phyloP scores from a whole-genome alignment of 495 filamentous ascomycete species.

The Neurospora sp. region DNA sequence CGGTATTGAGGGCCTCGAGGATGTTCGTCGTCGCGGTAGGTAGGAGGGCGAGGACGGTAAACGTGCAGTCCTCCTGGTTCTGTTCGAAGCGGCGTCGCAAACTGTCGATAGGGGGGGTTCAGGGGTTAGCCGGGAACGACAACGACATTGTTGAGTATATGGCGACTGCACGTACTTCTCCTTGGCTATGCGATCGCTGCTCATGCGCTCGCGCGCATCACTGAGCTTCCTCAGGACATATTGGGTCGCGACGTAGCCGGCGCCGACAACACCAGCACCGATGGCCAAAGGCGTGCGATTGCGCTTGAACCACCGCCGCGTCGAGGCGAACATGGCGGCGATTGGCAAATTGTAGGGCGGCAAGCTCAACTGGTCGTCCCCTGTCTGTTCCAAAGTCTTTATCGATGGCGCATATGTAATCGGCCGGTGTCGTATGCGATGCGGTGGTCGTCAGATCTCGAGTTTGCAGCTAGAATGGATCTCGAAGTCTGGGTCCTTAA shows the following conservation, averaged over 20 bases:
- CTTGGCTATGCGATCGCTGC: slow-evolving; percentile 82
- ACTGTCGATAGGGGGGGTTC: slow-evolving; percentile 35
- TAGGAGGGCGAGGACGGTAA: slow-evolving; percentile 90
- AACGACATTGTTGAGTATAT: background rate
- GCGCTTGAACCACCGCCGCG: slow-evolving; percentile 78
- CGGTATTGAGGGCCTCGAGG: slow-evolving; percentile 76
- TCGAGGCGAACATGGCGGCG: slow-evolving; percentile 65
- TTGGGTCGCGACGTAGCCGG: slow-evolving; percentile 83
- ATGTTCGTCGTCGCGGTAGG: slow-evolving; percentile 87
- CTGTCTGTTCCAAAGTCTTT: background rate
- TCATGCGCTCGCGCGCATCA: slow-evolving; percentile 90
- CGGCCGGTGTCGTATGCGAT: background rate
- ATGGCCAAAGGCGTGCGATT: slow-evolving; percentile 85
- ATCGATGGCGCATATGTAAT: background rate
- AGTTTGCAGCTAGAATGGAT: background rate
- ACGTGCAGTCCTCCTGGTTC: slow-evolving; percentile 97
- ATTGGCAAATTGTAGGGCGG: background rate
- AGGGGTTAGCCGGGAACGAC: slow-evolving; percentile 5
- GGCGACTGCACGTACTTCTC: slow-evolving; percentile 63
- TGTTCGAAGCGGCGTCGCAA: slow-evolving; percentile 92
- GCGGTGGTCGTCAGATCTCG: background rate
- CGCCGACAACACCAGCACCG: slow-evolving; percentile 75
- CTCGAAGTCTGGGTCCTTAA: background rate
- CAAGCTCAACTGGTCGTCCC: background rate
- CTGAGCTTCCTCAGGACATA: slow-evolving; percentile 86